Percentiles rank a stretch among this genome's conserved stretches.
phyloP scores from a whole-genome alignment of 2,329 filamentous ascomycete genomes.

The Knoxdaviesia proteae region DNA sequence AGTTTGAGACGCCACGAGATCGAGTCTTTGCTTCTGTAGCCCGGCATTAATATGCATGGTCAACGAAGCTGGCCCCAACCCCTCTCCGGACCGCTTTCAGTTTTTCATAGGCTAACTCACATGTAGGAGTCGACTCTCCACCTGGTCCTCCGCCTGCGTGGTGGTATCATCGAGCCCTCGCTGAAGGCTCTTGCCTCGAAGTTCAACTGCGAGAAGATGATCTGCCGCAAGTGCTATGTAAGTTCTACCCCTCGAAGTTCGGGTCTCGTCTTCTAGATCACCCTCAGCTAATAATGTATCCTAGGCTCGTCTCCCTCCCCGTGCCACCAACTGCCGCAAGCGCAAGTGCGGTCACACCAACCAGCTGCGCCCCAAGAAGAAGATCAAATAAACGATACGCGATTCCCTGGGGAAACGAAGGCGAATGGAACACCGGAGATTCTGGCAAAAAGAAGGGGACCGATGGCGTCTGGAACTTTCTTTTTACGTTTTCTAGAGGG shows the following conservation, averaged over 20 bases:
- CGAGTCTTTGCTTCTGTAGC: background rate
- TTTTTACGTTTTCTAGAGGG: conserved; percentile 7
- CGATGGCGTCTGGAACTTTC: conserved; percentile 21
- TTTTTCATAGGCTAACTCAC: background rate
- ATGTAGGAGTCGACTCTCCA: conserved; percentile 87
- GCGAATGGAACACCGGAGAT: background rate
- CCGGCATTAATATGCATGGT: too few species aligned
- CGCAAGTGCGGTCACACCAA: conserved; percentile 99
- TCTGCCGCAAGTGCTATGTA: conserved; percentile 99
- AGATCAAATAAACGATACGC: conserved; percentile 54
- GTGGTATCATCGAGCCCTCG: conserved; percentile 97
- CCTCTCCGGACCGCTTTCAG: too few species aligned
- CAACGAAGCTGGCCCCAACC: too few species aligned
- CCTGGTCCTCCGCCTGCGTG: conserved; percentile 94
- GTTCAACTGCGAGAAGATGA: conserved; percentile 99
- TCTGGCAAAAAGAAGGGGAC: conserved; percentile 10
- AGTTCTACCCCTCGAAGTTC: conserved; percentile 16
- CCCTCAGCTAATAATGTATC: background rate
- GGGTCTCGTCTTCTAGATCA: too few species aligned
- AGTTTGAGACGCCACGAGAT: conserved; percentile 12
- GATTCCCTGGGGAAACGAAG: background rate
- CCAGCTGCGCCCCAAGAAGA: conserved; percentile 99
- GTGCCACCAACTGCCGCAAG: conserved; percentile 99
- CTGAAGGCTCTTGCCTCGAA: conserved; percentile 96
- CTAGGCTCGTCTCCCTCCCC: conserved; percentile 69